These are phyloP conservation scores for Globisporangium canariense DNA, from an alignment of 352 stramenopile genomes.

Conservation along the genomic window DNA sequence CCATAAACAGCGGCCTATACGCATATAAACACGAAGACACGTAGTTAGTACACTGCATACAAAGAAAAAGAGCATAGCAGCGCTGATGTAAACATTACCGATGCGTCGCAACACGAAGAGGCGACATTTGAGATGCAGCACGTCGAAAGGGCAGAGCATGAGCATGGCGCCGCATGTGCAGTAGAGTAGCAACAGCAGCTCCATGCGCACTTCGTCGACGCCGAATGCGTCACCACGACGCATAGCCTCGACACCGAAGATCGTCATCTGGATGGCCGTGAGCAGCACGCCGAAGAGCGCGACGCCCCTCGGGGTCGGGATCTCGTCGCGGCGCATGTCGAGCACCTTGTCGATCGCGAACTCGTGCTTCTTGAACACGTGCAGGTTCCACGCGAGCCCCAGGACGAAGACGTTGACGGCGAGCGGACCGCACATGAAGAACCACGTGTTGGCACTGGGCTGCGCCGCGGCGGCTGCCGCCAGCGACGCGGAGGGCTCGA, in stretches of 20 bases:
- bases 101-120: constrained; percentile 54
- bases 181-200: constrained; percentile 69
- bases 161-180: constrained; percentile 35
- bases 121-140: constrained; percentile 66
- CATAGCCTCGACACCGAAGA: constrained; percentile 47
- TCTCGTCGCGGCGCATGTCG: constrained; percentile 60
- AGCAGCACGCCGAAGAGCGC: constrained; percentile 35
- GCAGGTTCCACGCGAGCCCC: constrained; percentile 58
- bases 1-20: constrained; percentile 45
- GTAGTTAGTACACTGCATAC: background rate
- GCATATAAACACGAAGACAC: background rate
- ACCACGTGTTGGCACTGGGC: constrained; percentile 51
- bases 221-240: constrained; percentile 41
- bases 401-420: constrained; percentile 66
- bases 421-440: constrained; percentile 78
- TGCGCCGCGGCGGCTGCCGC: background rate
- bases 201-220: constrained; percentile 57
- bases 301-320: constrained; percentile 44
- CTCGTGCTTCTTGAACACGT: constrained; percentile 52
- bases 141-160: constrained; percentile 61
- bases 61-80: background rate
- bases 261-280: constrained; percentile 39
- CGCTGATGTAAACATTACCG: constrained; percentile 13
- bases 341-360: constrained; percentile 67
- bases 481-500: constrained; percentile 6